Evolutionary conservation across 345 rosid species (phyloP), one percentile per base, ranked within the genome.

Genomic region (Camelina sativa): DNA sequence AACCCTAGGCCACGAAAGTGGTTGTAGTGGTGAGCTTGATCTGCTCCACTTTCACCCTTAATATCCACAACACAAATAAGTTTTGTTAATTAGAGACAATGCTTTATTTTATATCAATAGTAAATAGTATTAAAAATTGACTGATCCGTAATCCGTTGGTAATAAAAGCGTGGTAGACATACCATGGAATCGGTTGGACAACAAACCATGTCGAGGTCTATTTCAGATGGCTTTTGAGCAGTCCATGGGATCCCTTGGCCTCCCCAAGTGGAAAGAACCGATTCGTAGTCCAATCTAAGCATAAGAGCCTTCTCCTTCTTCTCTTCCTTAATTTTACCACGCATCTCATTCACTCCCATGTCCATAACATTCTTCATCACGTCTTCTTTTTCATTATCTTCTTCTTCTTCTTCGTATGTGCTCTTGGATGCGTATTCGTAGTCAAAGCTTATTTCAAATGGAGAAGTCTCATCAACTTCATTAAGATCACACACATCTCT

Each of bases 231-330:
- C 25, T 70, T 60, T 1, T 80, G 92, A 20, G 78, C 75, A 12
- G 90, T 85, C 98, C 98, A 94, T 15, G 96, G 93, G 16, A 88
- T 87, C 2, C 91, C 86, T 67, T 84, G 87, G 74, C 83, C 79
- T 37, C 87, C 83, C 97, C 98, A 91, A 15, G 89, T 84, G 5
- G 86, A 51, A 16, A 91, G 86, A 19, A 94, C 87, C 0, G 84
- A 77, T 8, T 88, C 88, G 20, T 88, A 86, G 80, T 94, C 85
- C 44, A 94, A 77, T 16, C 80, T 88, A 84, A 94, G 72, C 38
- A 85, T 61, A 41, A 68, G 78, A 71, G 68, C 79, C 74, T 70
- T 85, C 77, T 80, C 88, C 17, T 30, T 57, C 65, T 80, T 87
- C 34, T 66, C 77, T 79, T 84, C 85, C 70, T 57, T 79, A 47